A percentile compares a stretch with the other conserved stretches of the same genome.
These are phyloP conservation scores for Carallia pectinifolia DNA, from an alignment of 345 rosid species.

Conservation along the genomic window DNA sequence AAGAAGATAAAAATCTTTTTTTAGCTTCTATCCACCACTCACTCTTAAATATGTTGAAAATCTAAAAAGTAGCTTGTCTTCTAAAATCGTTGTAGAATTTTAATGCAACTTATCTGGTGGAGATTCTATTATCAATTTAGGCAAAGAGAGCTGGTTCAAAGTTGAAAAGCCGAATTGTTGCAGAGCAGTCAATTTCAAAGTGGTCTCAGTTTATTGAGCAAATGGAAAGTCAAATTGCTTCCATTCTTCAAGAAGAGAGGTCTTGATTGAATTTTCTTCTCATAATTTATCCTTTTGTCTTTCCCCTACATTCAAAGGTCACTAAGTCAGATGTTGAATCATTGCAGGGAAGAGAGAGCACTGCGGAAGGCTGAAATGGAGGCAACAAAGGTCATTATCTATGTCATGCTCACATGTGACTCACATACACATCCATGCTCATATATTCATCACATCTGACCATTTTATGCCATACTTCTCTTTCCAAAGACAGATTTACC, in stretches of 20 bases:
- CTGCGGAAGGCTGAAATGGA: conserved; percentile 96
- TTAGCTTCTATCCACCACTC: too few species aligned
- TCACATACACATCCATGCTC: not conserved
- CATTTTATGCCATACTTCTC: too few species aligned
- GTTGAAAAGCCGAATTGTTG: conserved; percentile 76
- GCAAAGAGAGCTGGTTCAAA: conserved; percentile 89
- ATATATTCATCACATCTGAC: not conserved
- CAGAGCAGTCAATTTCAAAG: conserved; percentile 80
- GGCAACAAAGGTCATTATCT: conserved; percentile 66
- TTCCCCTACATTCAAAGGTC: not conserved
- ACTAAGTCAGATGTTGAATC: conserved; percentile 11
- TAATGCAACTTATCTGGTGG: not conserved
- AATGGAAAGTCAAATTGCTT: conserved; percentile 78
- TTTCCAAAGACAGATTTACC: too few species aligned
- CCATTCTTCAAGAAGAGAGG: conserved; percentile 84
- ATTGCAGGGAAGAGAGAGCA: conserved; percentile 79
- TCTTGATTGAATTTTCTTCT: conserved; percentile 20
- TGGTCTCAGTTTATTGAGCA: conserved; percentile 84
- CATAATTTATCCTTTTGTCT: not conserved
- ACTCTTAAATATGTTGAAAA: too few species aligned
- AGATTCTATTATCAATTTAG: conserved; percentile 27
- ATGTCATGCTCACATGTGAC: too few species aligned
- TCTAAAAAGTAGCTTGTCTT: not conserved
- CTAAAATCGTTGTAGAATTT: not conserved
- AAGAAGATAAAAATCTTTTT: too few species aligned